These are phyloP conservation scores for Circinella minor DNA, from an alignment of 371 early-diverging fungal genomes.

Conservation along the genomic window DNA sequence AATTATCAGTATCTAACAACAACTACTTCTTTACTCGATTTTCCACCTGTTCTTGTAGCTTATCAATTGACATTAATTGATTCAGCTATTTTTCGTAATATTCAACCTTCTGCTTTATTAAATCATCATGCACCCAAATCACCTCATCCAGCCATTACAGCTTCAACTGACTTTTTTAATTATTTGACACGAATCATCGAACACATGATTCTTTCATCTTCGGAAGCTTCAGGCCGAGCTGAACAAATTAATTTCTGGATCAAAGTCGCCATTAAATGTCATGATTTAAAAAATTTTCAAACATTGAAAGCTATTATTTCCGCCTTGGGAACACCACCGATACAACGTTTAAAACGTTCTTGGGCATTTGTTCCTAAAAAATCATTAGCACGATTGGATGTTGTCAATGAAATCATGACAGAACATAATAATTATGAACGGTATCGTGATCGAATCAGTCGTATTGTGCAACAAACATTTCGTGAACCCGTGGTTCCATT, in stretches of 20 bases:
- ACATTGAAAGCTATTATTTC: slow-evolving; percentile 75
- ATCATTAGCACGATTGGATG: slow-evolving; percentile 56
- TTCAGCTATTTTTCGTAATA: slow-evolving; percentile 68
- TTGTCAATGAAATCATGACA: slow-evolving; percentile 63
- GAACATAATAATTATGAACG: slow-evolving; percentile 72
- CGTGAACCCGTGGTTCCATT: slow-evolving; percentile 74
- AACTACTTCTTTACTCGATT: slow-evolving; percentile 63
- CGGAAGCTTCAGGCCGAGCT: slow-evolving; percentile 67
- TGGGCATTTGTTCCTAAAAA: slow-evolving; percentile 78
- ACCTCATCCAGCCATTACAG: slow-evolving; percentile 69
- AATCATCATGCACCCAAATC: slow-evolving; percentile 62
- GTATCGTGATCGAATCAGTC: slow-evolving; percentile 59
- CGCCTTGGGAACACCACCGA: slow-evolving; percentile 77
- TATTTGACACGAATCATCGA: slow-evolving; percentile 80
- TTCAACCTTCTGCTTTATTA: slow-evolving; percentile 65
- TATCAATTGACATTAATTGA: slow-evolving; percentile 79
- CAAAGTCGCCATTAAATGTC: slow-evolving; percentile 68
- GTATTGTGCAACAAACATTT: slow-evolving; percentile 17
- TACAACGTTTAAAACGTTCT: slow-evolving; percentile 73
- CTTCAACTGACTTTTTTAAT: slow-evolving; percentile 83
- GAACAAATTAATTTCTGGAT: slow-evolving; percentile 74
- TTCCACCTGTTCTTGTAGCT: slow-evolving; percentile 70
- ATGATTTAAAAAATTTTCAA: slow-evolving; percentile 72
- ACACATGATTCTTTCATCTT: slow-evolving; percentile 65
- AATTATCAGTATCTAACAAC: slow-evolving; percentile 17